Percentiles rank a stretch among this genome's conserved stretches.
Evolutionary conservation across 1,284 basidiomycete genomes (phyloP).

Genomic region (Thecaphora thlaspeos): DNA sequence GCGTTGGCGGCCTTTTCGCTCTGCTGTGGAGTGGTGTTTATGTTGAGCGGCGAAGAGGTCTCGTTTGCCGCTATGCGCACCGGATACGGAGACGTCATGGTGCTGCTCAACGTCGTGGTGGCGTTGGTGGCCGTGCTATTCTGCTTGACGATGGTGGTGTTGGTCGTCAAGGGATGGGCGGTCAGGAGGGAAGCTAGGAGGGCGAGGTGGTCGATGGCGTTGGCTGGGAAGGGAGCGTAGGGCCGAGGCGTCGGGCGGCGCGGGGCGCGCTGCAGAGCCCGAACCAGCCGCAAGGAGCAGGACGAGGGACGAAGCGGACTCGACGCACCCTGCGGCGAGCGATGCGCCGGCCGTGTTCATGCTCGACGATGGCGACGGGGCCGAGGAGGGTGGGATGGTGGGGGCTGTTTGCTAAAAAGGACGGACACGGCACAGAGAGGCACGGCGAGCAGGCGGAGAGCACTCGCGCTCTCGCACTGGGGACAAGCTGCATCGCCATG

Average conservation of each 20-base stretch:
- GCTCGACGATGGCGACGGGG: no score
- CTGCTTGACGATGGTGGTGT: conserved; percentile 40
- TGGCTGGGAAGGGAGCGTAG: conserved; percentile 2
- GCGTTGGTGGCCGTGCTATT: conserved; percentile 49
- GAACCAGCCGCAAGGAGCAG: conserved; percentile 27
- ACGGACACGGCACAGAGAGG: no score
- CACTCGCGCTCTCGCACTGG: no score
- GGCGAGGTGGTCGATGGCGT: conserved; percentile 24
- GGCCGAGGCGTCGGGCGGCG: conserved; percentile 5
- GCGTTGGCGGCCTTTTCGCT: conserved; percentile 83
- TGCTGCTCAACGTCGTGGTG: conserved; percentile 49
- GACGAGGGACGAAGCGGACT: no score
- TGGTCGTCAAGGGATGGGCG: conserved; percentile 53
- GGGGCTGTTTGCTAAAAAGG: no score
- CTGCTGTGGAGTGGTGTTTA: conserved; percentile 85
- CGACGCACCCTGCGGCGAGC: no score
- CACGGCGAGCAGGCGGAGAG: no score
- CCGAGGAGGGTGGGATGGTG: no score
- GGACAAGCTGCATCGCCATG: no score
- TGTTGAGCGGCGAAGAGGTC: conserved; percentile 86
- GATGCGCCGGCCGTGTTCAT: no score
- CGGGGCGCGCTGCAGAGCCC: neutral
- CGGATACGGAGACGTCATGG: conserved; percentile 74
- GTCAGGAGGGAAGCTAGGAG: conserved; percentile 28
- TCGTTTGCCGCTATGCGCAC: conserved; percentile 87